Evolutionary conservation across 2,329 filamentous ascomycete species (phyloP).

Genomic region (Stagonosporopsis chrysanthemi): DNA sequence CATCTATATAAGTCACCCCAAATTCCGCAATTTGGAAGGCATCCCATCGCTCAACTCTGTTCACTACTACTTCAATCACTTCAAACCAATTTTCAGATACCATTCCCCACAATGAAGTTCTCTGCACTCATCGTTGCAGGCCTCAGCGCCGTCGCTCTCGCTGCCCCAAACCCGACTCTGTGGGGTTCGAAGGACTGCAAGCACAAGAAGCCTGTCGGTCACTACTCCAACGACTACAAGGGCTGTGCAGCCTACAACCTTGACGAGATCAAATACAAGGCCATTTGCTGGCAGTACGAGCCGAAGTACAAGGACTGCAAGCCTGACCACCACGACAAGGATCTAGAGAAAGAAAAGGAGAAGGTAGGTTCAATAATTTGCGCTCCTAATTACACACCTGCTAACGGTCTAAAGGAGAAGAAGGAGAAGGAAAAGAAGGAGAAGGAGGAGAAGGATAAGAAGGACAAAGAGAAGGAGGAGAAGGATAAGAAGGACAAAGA

Average conservation of each 20-base stretch:
- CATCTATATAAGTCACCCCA: slow-evolving; percentile 6
- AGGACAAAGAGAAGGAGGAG: no score
- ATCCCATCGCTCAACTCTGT: neutral
- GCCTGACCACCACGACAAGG: neutral
- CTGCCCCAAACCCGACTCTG: slow-evolving; percentile 3
- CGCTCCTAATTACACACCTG: no score
- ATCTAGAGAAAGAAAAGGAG: no score
- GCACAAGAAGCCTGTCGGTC: slow-evolving; percentile 4
- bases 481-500: no score
- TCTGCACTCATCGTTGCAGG: slow-evolving; percentile 1
- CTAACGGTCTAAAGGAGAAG: no score
- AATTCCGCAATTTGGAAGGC: neutral
- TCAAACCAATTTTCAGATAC: neutral
- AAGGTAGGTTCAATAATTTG: no score
- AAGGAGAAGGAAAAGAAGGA: no score
- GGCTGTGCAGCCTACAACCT: slow-evolving; percentile 9
- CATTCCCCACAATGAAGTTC: slow-evolving; percentile 1
- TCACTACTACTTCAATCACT: neutral
- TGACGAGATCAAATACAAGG: slow-evolving; percentile 9
- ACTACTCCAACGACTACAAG: slow-evolving; percentile 8
- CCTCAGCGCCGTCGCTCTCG: slow-evolving; percentile 11
- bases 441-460: no score
- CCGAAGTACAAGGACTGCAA: slow-evolving; percentile 9
- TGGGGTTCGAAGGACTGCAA: slow-evolving; percentile 6
- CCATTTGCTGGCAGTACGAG: slow-evolving; percentile 6